Evolutionary conservation across 2,329 filamentous ascomycete genomes (phyloP), one percentile per base, ranked within the genome.

Genomic region (Ascochyta koolunga): DNA sequence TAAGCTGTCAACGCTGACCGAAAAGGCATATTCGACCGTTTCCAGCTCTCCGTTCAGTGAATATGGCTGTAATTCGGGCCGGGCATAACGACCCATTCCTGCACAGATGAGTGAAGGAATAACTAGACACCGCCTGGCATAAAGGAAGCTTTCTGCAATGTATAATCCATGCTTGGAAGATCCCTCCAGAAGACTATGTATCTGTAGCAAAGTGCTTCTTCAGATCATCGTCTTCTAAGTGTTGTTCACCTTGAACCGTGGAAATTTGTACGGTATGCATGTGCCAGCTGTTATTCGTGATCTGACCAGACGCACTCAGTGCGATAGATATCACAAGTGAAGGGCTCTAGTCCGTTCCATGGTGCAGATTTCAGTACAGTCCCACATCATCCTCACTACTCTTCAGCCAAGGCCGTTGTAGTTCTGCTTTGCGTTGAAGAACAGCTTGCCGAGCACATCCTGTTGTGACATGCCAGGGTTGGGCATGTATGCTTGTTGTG

Each of bases 401-500:
- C 39, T 15, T 51, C 35, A 51, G 35, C 48, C 48, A 10, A 49
- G 40, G 42, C 65, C 68, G 48, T 71, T 71, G 54, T 72, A 72
- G 18, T 71, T 70, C 36, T 72, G 69, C 53, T 71, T 72, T 7
- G 71, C 70, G 50, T 69, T 71, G 60, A 66, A 64, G 54, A 74
- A 74, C 15, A 75, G 59, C 57, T 75, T 71, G 44, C 61, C 64
- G 16, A 75, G 62, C 37, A 71, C 62, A 45, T 72, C 68, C 37
- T 62, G 58, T 31, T 66, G 61, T 18, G 59, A 52, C 40, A 60
- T 56, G 18, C 60, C 62, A 36, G 65, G 60, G 50, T 62, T 64
- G 3, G 61, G 46, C 15, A 43, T 25, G 50, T 67, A 69, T 10
- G 15, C 45, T 13, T 59, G 58, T 8, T 61, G 60, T 9, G 54